Base-by-base conservation (phyloP, 805 yeast genomes). In the Yamadazyma akitaensis region DNA sequence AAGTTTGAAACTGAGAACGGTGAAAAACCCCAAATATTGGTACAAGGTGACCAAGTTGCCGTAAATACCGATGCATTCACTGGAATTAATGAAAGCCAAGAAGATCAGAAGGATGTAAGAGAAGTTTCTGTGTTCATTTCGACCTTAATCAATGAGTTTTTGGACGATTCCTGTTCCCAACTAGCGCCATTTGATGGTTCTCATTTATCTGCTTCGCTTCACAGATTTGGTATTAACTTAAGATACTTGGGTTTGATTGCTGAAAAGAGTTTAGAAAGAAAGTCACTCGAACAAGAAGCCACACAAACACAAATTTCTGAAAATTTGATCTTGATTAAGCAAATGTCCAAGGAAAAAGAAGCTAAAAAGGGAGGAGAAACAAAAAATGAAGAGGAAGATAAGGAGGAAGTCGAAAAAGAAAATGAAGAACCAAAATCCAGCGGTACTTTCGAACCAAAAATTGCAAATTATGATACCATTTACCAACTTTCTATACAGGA, bases 51-150 rank as follows among this genome's bases (percentile, higher is more conserved):
- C 35, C 63, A 72, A 44, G 83, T 79, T 59, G 62, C 80, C 1
- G 74, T 89, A 61, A 90, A 92, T 63, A 91, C 96, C 2, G 96
- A 90, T 68, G 85, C 86, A 1, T 84, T 82, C 57, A 62, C 78
- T 37, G 69, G 75, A 6, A 63, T 70, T 21, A 57, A 62, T 36
- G 72, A 65, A 42, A 63, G 67, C 40, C 64, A 64, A 10, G 69
- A 66, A n/a, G 92, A 86, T 60, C 77, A 78, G 56, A 74, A 71
- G 8, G 82, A 76, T 41, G 94, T 86, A 21, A 77, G 85, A 49
- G 86, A 80, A 42, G 78, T 88, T 28, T 84, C 95, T 25, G 71
- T 74, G 47, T 85, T 80, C 57, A 76, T 92, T 43, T 67, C 73
- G 44, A 71, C 72, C 17, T 74, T 90, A 53, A 73, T 90, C 44